Conservation (phyloP, 495 filamentous ascomycete genomes). For the Coniosporium apollinis region DNA sequence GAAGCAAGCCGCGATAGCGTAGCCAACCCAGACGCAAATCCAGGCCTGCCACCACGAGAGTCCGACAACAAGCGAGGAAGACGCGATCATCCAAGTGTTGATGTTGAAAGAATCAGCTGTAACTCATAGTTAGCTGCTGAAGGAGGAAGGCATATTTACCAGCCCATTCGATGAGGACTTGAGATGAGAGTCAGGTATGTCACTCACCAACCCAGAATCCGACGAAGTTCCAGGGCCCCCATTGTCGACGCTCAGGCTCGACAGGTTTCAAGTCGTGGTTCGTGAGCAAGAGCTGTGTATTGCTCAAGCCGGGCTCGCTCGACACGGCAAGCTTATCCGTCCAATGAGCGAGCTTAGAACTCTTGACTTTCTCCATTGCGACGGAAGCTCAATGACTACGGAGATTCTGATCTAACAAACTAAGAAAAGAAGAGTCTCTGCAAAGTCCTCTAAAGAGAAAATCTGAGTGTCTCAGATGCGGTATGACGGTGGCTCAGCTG, state of each 20-base stretch:
- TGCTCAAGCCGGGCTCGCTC: conserved; percentile 62
- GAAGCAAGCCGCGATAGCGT: conserved; percentile 9
- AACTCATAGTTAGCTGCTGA: too few species aligned
- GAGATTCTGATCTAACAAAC: too few species aligned
- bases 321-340: conserved; percentile 31
- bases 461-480: too few species aligned
- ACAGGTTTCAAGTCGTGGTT: conserved; percentile 83
- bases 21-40: conserved; percentile 45
- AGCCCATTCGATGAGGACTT: too few species aligned
- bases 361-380: conserved; percentile 2
- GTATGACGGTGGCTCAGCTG: too few species aligned
- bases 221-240: conserved; percentile 79
- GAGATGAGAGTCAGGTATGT: too few species aligned
- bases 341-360: neutral
- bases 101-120: conserved; percentile 95
- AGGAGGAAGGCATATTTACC: too few species aligned
- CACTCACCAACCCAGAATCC: too few species aligned
- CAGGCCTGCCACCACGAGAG: conserved; percentile 94
- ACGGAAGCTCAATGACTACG: too few species aligned
- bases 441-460: too few species aligned
- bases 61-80: conserved; percentile 59
- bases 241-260: conserved; percentile 67
- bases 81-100: conserved; percentile 97
- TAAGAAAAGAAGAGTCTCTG: too few species aligned
- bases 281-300: conserved; percentile 74